Percentiles rank a stretch among this genome's conserved stretches.
Evolutionary conservation across 169 alveolate species (phyloP).

Genomic region (Cryptosporidium canis): DNA sequence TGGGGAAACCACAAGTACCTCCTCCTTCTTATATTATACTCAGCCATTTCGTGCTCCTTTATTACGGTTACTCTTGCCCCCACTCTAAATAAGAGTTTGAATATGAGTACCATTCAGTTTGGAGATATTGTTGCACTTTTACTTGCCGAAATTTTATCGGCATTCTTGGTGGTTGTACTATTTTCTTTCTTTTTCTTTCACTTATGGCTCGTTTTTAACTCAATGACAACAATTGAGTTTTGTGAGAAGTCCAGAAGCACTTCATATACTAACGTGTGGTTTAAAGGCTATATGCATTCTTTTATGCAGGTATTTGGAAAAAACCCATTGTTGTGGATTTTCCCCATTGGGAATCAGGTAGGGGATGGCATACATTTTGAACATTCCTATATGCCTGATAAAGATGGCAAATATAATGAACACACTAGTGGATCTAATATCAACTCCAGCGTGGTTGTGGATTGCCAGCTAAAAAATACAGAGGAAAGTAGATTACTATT

Average conservation of each 20-base stretch:
- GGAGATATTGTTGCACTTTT: conserved; percentile 80
- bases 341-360: conserved; percentile 76
- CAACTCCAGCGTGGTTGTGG: conserved; percentile 19
- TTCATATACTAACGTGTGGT: conserved; percentile 76
- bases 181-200: conserved; percentile 84
- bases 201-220: conserved; percentile 77
- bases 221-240: conserved; percentile 87
- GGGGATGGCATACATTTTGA: conserved; percentile 78
- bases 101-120: conserved; percentile 40
- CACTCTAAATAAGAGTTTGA: conserved; percentile 62
- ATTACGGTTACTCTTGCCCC: conserved; percentile 80
- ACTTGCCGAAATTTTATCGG: conserved; percentile 83
- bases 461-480: conserved; percentile 16
- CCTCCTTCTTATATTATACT: conserved; percentile 82
- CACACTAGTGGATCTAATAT: not conserved
- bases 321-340: conserved; percentile 78
- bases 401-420: not conserved
- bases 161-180: conserved; percentile 78
- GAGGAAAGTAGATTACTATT: conserved; percentile 33
- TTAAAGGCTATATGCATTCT: conserved; percentile 74
- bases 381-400: not conserved
- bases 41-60: conserved; percentile 77
- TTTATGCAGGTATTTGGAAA: conserved; percentile 75
- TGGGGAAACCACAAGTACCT: conserved; percentile 88
- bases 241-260: conserved; percentile 83